These are phyloP conservation scores for Brassica carinata DNA, from an alignment of 345 rosid genomes.

Conservation along the genomic window DNA sequence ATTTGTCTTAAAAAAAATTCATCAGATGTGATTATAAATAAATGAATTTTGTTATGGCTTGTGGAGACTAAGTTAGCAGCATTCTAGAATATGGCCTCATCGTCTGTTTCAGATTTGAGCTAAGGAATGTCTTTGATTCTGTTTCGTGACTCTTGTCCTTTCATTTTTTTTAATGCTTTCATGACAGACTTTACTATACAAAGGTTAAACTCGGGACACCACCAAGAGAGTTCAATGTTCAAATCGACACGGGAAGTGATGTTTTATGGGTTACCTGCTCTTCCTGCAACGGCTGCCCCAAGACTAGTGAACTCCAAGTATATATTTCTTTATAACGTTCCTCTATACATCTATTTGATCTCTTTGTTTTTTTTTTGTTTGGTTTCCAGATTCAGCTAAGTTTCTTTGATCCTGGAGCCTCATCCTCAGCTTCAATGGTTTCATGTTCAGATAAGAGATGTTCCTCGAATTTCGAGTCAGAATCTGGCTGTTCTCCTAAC, in stretches of 20 bases:
- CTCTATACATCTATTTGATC: constrained; percentile 5
- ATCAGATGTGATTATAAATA: not conserved
- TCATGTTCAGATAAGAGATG: constrained; percentile 80
- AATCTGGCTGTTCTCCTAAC: constrained; percentile 62
- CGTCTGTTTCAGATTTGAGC: not conserved
- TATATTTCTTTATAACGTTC: not conserved
- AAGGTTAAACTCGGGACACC: constrained; percentile 86
- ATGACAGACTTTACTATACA: constrained; percentile 77
- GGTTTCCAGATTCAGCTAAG: constrained; percentile 71
- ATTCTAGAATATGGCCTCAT: not conserved
- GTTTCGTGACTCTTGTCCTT: not conserved
- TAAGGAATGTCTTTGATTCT: not conserved
- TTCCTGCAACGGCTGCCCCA: constrained; percentile 89
- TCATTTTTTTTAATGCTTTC: not conserved
- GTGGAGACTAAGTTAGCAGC: constrained; percentile 13
- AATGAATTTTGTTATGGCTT: constrained; percentile 3
- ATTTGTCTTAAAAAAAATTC: not conserved
- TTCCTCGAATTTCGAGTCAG: constrained; percentile 58
- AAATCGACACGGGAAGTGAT: constrained; percentile 96
- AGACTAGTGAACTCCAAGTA: constrained; percentile 80
- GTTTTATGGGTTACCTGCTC: constrained; percentile 90
- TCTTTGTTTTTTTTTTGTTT: not conserved
- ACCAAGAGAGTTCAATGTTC: constrained; percentile 80
- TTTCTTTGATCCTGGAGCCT: constrained; percentile 72
- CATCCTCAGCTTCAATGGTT: constrained; percentile 65